These are phyloP conservation scores for Yamadazyma triangularis DNA, from an alignment of 1,139 yeast species.

Conservation along the genomic window DNA sequence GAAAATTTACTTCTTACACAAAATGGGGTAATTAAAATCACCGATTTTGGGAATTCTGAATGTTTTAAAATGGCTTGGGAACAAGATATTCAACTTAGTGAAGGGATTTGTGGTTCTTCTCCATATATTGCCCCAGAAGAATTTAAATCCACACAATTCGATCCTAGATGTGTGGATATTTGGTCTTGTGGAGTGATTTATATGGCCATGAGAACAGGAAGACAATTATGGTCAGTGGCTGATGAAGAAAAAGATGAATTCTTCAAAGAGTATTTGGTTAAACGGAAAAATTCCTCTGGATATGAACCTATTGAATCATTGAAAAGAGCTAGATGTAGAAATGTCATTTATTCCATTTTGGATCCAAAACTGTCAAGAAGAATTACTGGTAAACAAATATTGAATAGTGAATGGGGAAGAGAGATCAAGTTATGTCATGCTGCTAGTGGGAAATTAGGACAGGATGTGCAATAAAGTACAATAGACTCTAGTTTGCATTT, in stretches of 20 bases:
- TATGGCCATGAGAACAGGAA: slow-evolving; percentile 97
- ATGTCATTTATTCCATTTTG: slow-evolving; percentile 84
- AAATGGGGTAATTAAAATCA: slow-evolving; percentile 76
- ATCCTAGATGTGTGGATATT: slow-evolving; percentile 86
- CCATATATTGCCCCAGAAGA: slow-evolving; percentile 98
- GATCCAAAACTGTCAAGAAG: slow-evolving; percentile 89
- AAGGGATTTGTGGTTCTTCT: slow-evolving; percentile 82
- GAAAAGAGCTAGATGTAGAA: slow-evolving; percentile 81
- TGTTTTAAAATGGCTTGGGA: slow-evolving; percentile 99
- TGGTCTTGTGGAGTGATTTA: slow-evolving; percentile 98
- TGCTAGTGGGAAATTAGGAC: slow-evolving; percentile 28
- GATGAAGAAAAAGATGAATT: slow-evolving; percentile 72
- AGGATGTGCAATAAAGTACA: neutral
- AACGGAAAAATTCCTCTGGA: slow-evolving; percentile 76
- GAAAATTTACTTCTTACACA: slow-evolving; percentile 82
- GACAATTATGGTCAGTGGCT: slow-evolving; percentile 90
- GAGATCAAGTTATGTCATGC: slow-evolving; percentile 77
- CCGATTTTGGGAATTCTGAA: slow-evolving; percentile 95
- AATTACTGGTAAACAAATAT: slow-evolving; percentile 80
- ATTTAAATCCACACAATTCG: slow-evolving; percentile 68
- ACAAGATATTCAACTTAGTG: slow-evolving; percentile 71
- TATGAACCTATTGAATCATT: slow-evolving; percentile 86
- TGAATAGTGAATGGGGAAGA: slow-evolving; percentile 95
- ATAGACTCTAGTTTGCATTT: neutral
- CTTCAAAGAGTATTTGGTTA: slow-evolving; percentile 65